phyloP scores from a whole-genome alignment of 306 rosid species.

The Prunus dulcis region DNA sequence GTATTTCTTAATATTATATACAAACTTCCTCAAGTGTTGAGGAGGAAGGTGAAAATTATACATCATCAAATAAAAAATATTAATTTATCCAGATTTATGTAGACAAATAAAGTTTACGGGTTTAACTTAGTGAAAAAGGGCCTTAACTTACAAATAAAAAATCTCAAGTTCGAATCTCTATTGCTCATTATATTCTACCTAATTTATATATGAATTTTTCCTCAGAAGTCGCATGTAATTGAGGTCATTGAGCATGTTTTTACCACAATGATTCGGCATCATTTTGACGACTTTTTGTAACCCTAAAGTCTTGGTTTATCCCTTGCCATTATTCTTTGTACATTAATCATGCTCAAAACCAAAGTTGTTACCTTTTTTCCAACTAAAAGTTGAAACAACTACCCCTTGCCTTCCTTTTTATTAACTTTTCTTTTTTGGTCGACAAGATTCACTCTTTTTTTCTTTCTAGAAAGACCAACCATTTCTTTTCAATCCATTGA shows the following conservation, averaged over 20 bases:
- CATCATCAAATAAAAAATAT: too few species aligned
- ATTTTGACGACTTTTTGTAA: neutral
- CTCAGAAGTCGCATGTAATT: too few species aligned
- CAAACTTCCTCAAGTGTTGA: too few species aligned
- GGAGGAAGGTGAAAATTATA: too few species aligned
- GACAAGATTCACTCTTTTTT: neutral
- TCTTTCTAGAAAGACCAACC: neutral
- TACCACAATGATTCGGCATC: neutral
- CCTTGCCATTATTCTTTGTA: neutral
- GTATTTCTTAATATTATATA: too few species aligned
- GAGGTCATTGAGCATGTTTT: neutral
- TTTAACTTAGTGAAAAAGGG: rapidly evolving
- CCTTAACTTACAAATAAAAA: rapidly evolving
- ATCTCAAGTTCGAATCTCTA: rapidly evolving
- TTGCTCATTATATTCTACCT: too few species aligned
- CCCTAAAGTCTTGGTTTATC: neutral
- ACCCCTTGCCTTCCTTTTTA: neutral
- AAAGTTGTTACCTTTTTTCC: neutral
- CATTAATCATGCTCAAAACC: slow-evolving; percentile 11
- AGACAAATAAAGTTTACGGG: too few species aligned
- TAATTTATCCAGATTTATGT: too few species aligned
- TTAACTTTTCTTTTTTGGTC: neutral
- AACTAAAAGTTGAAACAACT: neutral
- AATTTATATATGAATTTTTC: too few species aligned
- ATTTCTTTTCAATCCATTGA: too few species aligned